Evolutionary conservation across 768 basidiomycete species (phyloP).

Genomic region (Kondoa malvinella): DNA sequence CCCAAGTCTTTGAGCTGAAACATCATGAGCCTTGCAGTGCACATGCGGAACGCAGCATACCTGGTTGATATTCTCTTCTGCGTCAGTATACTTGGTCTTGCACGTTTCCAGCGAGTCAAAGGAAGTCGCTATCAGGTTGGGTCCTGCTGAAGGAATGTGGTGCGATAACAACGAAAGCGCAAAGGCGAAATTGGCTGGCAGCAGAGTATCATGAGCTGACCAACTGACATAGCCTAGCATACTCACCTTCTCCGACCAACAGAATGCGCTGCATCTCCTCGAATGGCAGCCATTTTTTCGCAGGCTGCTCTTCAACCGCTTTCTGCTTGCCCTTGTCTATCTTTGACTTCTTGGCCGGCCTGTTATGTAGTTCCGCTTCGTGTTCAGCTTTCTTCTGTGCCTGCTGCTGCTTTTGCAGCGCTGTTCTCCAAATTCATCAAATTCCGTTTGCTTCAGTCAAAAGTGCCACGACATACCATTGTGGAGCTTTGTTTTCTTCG

Average conservation of each 20-base stretch:
- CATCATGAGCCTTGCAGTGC: background rate
- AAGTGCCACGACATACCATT: background rate
- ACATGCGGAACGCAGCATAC: background rate
- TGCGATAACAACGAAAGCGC: background rate
- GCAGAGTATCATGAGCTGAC: background rate
- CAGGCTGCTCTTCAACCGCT: constrained; percentile 3
- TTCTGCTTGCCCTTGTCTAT: background rate
- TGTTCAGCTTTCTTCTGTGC: constrained; percentile 3
- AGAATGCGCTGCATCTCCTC: constrained; percentile 9
- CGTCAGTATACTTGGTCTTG: constrained; percentile 12
- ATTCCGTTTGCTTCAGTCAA: background rate
- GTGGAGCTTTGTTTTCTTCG: background rate
- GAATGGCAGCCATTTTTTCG: constrained; percentile 8
- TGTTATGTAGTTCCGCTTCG: background rate
- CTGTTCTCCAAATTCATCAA: constrained; percentile 3
- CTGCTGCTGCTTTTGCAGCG: constrained; percentile 11
- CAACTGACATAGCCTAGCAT: background rate
- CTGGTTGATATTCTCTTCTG: constrained; percentile 6
- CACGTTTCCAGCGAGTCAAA: constrained; percentile 12
- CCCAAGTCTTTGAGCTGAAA: constrained; percentile 16
- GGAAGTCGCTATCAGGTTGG: constrained; percentile 8
- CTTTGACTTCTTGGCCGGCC: constrained; percentile 5
- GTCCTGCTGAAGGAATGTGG: constrained; percentile 5
- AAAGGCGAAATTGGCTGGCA: constrained; percentile 17
- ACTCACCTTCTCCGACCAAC: constrained; percentile 13